Evolutionary conservation across 2,329 filamentous ascomycete genomes (phyloP).

Genomic region (Fusarium musae): DNA sequence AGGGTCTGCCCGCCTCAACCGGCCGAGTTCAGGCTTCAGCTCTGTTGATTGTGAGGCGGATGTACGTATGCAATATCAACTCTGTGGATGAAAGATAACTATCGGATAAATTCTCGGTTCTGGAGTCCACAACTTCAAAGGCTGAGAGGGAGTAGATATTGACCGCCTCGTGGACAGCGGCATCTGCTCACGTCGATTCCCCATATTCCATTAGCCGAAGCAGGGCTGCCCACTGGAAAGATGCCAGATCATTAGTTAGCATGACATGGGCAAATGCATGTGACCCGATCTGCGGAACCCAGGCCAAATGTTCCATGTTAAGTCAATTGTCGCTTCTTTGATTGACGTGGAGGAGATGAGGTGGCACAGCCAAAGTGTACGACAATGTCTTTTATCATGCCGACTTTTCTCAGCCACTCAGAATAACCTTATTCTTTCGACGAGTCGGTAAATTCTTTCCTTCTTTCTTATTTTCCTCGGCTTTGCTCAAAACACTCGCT

Average conservation of each 20-base stretch:
- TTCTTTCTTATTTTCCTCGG: background rate
- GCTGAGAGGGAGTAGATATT: slow-evolving; percentile 14
- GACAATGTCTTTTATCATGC: slow-evolving; percentile 3
- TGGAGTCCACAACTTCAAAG: slow-evolving; percentile 11
- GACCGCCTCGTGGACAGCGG: slow-evolving; percentile 24
- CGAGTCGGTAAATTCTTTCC: background rate
- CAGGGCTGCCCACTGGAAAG: slow-evolving; percentile 35
- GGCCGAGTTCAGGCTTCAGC: slow-evolving; percentile 31
- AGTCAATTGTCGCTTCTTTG: slow-evolving; percentile 5
- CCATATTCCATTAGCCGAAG: slow-evolving; percentile 23
- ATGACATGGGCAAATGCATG: slow-evolving; percentile 41
- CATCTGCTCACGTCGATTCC: slow-evolving; percentile 20
- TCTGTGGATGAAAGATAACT: slow-evolving; percentile 25
- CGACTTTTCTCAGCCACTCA: slow-evolving; percentile 17
- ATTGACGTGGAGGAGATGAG: slow-evolving; percentile 28
- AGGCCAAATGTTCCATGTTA: background rate
- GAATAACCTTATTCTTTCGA: slow-evolving; percentile 6
- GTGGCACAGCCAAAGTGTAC: slow-evolving; percentile 25
- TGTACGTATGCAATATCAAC: slow-evolving; percentile 7
- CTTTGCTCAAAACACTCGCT: background rate
- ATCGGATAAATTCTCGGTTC: slow-evolving; percentile 19
- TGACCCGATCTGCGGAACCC: slow-evolving; percentile 41
- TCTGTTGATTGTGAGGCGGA: slow-evolving; percentile 36
- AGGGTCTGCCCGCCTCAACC: slow-evolving; percentile 30
- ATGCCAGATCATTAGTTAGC: slow-evolving; percentile 34